A percentile compares a stretch with the other conserved stretches of the same genome.
Evolutionary conservation across 371 early-diverging fungal species (phyloP).

Genomic region (Syncephalastrum monosporum): DNA sequence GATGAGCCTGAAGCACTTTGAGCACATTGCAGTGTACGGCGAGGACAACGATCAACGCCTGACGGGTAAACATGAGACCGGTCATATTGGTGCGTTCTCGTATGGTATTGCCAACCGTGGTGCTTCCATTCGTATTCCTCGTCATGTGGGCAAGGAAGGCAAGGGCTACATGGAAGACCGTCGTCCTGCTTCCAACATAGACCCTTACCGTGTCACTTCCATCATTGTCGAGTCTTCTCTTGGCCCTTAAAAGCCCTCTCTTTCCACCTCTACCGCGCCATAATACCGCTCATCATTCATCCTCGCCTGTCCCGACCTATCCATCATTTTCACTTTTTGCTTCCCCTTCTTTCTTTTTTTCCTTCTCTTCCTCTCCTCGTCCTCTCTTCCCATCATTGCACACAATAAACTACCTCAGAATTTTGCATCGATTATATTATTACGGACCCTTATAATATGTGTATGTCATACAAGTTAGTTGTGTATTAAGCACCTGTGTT

Average conservation of each 20-base stretch:
- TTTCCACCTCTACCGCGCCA: too few relatives aligned
- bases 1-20: conserved; percentile 47
- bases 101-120: conserved; percentile 66
- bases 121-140: conserved; percentile 65
- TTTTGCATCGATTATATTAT: too few relatives aligned
- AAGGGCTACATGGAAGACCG: conserved; percentile 65
- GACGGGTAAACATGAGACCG: conserved; percentile 62
- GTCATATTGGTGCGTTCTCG: conserved; percentile 54
- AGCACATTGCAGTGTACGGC: conserved; percentile 66
- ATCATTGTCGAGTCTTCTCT: conserved; percentile 59
- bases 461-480: too few relatives aligned
- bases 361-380: too few relatives aligned
- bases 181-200: conserved; percentile 65
- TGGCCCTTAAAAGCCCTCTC: conserved; percentile 4
- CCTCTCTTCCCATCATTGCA: too few relatives aligned
- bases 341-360: too few relatives aligned
- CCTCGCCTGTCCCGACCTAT: too few relatives aligned
- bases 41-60: conserved; percentile 62
- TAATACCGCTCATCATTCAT: too few relatives aligned
- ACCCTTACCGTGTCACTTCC: conserved; percentile 61
- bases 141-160: conserved; percentile 57
- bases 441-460: too few relatives aligned
- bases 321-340: too few relatives aligned
- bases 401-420: too few relatives aligned
- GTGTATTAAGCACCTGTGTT: too few relatives aligned